A percentile compares a stretch with the other conserved stretches of the same genome.
These are phyloP conservation scores for Microsporum audouinii DNA, from an alignment of 2,329 filamentous ascomycete species.

Conservation along the genomic window DNA sequence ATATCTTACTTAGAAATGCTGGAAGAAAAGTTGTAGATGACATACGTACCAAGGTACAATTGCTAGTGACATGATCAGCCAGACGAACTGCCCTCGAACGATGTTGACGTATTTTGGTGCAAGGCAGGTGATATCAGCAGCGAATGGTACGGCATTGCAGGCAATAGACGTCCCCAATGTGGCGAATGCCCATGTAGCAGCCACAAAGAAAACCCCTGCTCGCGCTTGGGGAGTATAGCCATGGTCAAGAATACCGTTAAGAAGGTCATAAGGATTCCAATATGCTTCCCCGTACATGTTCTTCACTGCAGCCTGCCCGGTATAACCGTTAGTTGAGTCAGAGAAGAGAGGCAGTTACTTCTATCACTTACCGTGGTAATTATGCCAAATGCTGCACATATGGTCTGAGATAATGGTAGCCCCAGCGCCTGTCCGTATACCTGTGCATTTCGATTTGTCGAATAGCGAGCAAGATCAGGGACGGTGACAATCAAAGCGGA, in stretches of 20 bases:
- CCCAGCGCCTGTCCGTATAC: constrained; percentile 21
- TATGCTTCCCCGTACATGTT: constrained; percentile 28
- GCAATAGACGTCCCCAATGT: constrained; percentile 18
- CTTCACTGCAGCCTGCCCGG: constrained; percentile 23
- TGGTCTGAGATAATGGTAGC: constrained; percentile 15
- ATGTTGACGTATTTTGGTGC: constrained; percentile 26
- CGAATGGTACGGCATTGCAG: constrained; percentile 26
- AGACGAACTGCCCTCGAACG: constrained; percentile 24
- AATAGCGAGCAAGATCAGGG: constrained; percentile 30
- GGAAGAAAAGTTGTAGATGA: background rate
- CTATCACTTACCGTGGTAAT: constrained; percentile 15
- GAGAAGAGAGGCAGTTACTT: background rate
- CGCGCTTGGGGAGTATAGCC: constrained; percentile 23
- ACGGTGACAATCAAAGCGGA: constrained; percentile 29
- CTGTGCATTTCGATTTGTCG: constrained; percentile 23
- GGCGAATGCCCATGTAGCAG: constrained; percentile 17
- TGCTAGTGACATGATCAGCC: constrained; percentile 22
- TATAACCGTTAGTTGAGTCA: background rate
- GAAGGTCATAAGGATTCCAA: constrained; percentile 30
- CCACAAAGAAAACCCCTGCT: constrained; percentile 26
- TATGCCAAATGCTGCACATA: constrained; percentile 18
- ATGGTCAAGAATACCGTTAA: constrained; percentile 29
- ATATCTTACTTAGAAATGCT: background rate
- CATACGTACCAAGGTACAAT: constrained; percentile 26
- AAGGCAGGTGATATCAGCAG: constrained; percentile 26